Evolutionary conservation across 1,139 yeast species (phyloP).

Genomic region (Kodamaea sp.): DNA sequence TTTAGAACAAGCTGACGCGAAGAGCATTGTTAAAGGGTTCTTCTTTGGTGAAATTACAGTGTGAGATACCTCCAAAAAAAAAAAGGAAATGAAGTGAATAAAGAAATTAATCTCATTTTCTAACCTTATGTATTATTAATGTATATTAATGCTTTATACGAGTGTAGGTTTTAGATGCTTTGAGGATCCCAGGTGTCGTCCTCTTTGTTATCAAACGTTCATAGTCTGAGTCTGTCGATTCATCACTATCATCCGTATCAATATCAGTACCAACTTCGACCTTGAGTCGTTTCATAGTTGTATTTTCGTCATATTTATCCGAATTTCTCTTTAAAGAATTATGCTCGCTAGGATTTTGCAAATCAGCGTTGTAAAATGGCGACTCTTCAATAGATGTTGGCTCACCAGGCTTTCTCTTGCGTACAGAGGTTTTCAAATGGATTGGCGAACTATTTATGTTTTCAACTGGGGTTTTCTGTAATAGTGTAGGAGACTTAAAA

Average conservation of each 20-base stretch:
- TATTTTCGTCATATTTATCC: constrained; percentile 9
- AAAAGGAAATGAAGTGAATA: no score
- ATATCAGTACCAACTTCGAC: constrained; percentile 5
- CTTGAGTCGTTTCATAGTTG: background rate
- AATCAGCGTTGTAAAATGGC: constrained; percentile 26
- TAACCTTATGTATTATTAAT: constrained; percentile 3
- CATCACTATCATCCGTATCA: constrained; percentile 7
- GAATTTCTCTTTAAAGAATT: constrained; percentile 2
- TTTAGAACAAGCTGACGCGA: constrained; percentile 50
- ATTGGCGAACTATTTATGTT: constrained; percentile 19
- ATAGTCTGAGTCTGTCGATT: constrained; percentile 10
- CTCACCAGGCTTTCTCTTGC: constrained; percentile 31
- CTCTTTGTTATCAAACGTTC: constrained; percentile 14
- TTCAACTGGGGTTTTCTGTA: constrained; percentile 6
- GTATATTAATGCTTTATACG: constrained; percentile 1
- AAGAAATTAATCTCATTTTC: no score
- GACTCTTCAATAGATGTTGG: constrained; percentile 30
- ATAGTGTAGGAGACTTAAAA: constrained; percentile 5
- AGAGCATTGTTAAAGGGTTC: constrained; percentile 61
- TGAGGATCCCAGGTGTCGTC: background rate
- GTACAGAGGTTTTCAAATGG: constrained; percentile 5
- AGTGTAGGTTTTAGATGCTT: constrained; percentile 9
- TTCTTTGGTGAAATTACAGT: constrained; percentile 63
- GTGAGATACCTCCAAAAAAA: constrained; percentile 3
- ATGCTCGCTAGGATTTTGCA: constrained; percentile 7